Conservation (phyloP, 352 stramenopile species). For the Globisporangium apiculatum region DNA sequence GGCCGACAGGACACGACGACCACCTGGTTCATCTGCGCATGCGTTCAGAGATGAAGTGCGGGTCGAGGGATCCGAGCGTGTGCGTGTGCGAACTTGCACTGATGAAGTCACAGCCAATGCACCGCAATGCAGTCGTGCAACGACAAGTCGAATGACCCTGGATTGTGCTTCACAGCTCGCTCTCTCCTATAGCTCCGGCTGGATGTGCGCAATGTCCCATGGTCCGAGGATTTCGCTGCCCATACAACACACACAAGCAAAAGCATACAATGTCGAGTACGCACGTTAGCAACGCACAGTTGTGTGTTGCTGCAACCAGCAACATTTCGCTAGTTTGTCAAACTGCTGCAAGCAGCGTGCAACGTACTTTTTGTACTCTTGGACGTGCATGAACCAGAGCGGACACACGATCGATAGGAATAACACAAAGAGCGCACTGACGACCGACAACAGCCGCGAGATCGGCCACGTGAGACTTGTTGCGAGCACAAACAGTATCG, state of each 20-base stretch:
- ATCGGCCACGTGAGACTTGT: constrained; percentile 70
- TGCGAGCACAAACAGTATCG: constrained; percentile 66
- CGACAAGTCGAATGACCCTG: background rate
- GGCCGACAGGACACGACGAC: too few species aligned
- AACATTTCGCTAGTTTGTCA: background rate
- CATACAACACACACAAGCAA: constrained; percentile 3
- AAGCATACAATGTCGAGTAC: background rate
- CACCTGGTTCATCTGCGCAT: too few species aligned
- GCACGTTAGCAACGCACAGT: background rate
- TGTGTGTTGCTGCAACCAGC: background rate
- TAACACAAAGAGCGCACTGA: constrained; percentile 56
- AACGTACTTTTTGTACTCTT: constrained; percentile 88
- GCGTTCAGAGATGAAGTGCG: too few species aligned
- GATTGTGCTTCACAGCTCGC: too few species aligned
- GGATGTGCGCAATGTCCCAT: constrained; percentile 88
- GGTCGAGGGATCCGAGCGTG: too few species aligned
- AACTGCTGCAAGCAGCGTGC: background rate
- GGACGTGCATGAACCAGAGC: constrained; percentile 88
- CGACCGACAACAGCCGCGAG: constrained; percentile 51
- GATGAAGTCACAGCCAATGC: too few species aligned
- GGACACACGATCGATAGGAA: constrained; percentile 85
- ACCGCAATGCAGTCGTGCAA: background rate
- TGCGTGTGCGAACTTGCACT: too few species aligned
- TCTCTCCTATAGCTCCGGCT: constrained; percentile 39
- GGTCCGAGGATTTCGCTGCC: constrained; percentile 82